Evolutionary conservation across 1,284 basidiomycete genomes (phyloP), one percentile per base, ranked within the genome.

Genomic region (Melampsora americana): DNA sequence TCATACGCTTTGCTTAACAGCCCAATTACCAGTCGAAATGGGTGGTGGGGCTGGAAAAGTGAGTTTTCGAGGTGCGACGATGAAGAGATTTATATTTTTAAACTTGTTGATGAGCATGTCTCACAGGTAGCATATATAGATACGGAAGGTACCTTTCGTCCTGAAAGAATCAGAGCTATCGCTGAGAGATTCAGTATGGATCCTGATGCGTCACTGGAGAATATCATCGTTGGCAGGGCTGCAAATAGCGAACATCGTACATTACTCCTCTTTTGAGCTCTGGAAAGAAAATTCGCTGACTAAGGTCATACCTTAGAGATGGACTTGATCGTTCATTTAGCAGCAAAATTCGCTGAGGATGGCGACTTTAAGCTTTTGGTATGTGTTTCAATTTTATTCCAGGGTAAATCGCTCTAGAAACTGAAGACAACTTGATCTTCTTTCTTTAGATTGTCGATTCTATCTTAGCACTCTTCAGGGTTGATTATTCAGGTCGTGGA

Each of bases 121-220:
- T 56, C 44, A 20, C 42, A 79, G 79, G 92, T 94, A 46, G 93
- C 93, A 79, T 95, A 92, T 83, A 92, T 95, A 78, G 93, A 95
- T 82, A 95, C 93, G 0, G 93, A 95, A 86, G 93, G 81, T 5
- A 95, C 94, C 0, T 96, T 96, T 84, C 89, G 93, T 66, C 93
- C 93, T 6, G 93, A 96, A 81, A 89, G 93, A 77, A 91, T 96
- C 78, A 87, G 87, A 53, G 87, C 92, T 26, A 92, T 97, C 77
- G 93, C 94, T 23, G 92, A 95, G 69, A 87, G 92, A 39, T 95
- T 94, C 80, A 92, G 92, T 14, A 92, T 96, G 20, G 91, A 94
- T 79, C 88, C 90, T 2, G 89, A 88, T 77, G 90, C 92, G 87
- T 92, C 90, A 0, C 84, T 94, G 16, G 92, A 95, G 82, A 93